These are phyloP conservation scores for Globisporangium radiosum DNA, from an alignment of 352 stramenopile genomes.

Conservation along the genomic window DNA sequence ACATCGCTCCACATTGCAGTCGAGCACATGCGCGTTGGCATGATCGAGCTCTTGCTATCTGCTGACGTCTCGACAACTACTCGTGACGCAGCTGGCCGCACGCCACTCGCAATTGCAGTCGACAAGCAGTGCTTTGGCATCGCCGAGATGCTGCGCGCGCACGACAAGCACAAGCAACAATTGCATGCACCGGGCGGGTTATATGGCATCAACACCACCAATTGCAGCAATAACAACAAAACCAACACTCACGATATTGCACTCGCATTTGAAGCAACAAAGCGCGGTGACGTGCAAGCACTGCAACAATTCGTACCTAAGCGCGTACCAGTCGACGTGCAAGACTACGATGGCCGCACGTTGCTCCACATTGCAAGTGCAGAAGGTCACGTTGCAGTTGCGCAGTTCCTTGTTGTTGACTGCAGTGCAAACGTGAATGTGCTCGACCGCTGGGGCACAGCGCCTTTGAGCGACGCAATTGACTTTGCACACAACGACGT, in stretches of 20 bases:
- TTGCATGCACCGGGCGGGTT: constrained; percentile 18
- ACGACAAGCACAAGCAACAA: constrained; percentile 41
- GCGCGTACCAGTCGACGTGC: constrained; percentile 50
- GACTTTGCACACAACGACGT: constrained; percentile 77
- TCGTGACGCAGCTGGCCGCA: constrained; percentile 46
- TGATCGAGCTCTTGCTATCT: constrained; percentile 73
- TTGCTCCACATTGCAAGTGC: constrained; percentile 69
- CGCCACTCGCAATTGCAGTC: constrained; percentile 58
- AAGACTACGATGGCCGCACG: constrained; percentile 73
- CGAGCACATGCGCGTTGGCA: constrained; percentile 55
- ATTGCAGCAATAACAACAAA: constrained; percentile 3
- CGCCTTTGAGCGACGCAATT: constrained; percentile 61
- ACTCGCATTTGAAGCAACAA: constrained; percentile 51
- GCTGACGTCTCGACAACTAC: constrained; percentile 56
- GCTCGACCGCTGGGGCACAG: constrained; percentile 74
- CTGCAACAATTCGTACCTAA: constrained; percentile 49
- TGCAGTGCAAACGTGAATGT: constrained; percentile 66
- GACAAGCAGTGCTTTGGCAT: constrained; percentile 51
- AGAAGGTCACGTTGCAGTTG: constrained; percentile 49
- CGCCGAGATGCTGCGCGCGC: constrained; percentile 50
- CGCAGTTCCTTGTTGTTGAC: constrained; percentile 58
- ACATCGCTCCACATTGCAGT: constrained; percentile 77
- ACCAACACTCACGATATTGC: constrained; percentile 40
- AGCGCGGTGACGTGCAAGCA: constrained; percentile 37
- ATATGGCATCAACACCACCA: no score